phyloP scores from a whole-genome alignment of 1,139 yeast species.

The Zygoascus meyerae region DNA sequence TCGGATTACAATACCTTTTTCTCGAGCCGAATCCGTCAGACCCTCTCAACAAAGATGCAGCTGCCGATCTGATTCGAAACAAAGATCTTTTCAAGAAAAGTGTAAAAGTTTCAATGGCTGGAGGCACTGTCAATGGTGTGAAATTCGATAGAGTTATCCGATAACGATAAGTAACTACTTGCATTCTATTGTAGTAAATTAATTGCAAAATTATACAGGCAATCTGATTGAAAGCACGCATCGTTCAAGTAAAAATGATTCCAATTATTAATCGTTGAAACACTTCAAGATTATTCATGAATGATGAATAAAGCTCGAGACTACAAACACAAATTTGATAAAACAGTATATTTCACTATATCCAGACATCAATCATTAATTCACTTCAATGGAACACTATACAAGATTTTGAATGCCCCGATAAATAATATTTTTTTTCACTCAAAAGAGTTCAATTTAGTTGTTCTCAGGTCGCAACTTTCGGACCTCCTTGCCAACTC shows the following conservation, averaged over 20 bases:
- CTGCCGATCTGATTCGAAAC: slow-evolving; percentile 60
- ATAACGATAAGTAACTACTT: neutral
- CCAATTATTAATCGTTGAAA: too few species aligned
- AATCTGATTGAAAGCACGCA: too few species aligned
- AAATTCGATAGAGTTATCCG: slow-evolving; percentile 45
- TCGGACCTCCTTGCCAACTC: slow-evolving; percentile 98
- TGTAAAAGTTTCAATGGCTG: slow-evolving; percentile 65
- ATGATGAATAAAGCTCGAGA: too few species aligned
- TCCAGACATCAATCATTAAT: slow-evolving; percentile 13
- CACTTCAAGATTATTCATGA: too few species aligned
- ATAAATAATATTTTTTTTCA: slow-evolving; percentile 10
- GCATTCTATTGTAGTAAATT: too few species aligned
- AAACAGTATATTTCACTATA: neutral
- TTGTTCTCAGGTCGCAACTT: slow-evolving; percentile 98
- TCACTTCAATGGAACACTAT: slow-evolving; percentile 19
- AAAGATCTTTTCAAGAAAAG: slow-evolving; percentile 50
- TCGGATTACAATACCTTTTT: slow-evolving; percentile 81
- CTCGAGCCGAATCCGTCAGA: slow-evolving; percentile 89
- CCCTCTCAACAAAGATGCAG: slow-evolving; percentile 86
- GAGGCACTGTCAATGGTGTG: slow-evolving; percentile 56
- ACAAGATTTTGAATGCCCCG: slow-evolving; percentile 19
- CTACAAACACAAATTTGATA: neutral
- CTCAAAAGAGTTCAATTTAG: slow-evolving; percentile 36
- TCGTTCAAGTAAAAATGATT: too few species aligned
- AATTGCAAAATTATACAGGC: too few species aligned